These are phyloP conservation scores for Hyaloraphidium curvatum DNA, from an alignment of 192 early-diverging fungal species.

Conservation along the genomic window DNA sequence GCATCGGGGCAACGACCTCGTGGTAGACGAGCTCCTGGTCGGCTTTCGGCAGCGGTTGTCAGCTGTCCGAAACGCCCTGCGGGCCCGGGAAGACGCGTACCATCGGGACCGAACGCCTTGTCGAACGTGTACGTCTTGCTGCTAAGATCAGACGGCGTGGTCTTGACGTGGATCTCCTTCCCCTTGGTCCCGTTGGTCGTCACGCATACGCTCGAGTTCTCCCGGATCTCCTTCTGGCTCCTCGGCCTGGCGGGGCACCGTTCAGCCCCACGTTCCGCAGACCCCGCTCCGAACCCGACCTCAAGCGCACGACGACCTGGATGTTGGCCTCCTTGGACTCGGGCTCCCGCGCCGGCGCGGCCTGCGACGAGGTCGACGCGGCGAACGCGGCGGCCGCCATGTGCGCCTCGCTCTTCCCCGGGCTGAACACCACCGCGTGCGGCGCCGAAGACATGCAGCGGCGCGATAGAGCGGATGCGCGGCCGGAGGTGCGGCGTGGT, in stretches of 20 bases:
- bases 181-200: constrained; percentile 25
- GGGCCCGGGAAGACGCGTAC: not conserved
- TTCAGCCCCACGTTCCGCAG: not conserved
- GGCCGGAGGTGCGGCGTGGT: not conserved
- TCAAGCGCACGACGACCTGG: constrained; percentile 59
- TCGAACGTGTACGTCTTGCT: constrained; percentile 73
- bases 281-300: constrained; percentile 19
- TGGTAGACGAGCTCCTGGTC: constrained; percentile 64
- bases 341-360: not conserved
- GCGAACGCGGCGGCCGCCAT: no score
- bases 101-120: constrained; percentile 58
- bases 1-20: constrained; percentile 55
- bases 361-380: not conserved
- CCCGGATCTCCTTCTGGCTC: constrained; percentile 41
- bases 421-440: not conserved
- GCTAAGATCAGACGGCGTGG: constrained; percentile 25
- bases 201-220: constrained; percentile 40
- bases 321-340: constrained; percentile 49
- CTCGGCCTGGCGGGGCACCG: constrained; percentile 15
- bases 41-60: constrained; percentile 6
- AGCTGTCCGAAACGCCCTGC: not conserved
- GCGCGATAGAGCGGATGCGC: no score
- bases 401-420: no score
- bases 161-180: constrained; percentile 40
- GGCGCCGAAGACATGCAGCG: not conserved